Evolutionary conservation across 768 basidiomycete species (phyloP), one percentile per base, ranked within the genome.

Genomic region (Rhodosporidiobolus odoratus): DNA sequence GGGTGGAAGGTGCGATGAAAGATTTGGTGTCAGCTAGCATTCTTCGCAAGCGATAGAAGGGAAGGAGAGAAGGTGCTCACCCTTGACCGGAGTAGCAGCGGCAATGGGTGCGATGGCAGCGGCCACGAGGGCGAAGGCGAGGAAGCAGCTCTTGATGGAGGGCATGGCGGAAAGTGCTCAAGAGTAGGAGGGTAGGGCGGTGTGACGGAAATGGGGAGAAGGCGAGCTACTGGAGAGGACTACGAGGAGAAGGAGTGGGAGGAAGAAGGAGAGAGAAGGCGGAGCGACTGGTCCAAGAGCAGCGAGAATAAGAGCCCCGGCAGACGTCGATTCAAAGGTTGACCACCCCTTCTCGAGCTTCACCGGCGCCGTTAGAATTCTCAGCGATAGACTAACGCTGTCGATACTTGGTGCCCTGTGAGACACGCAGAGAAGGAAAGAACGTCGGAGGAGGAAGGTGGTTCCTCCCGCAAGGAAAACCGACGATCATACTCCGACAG

Each of bases 141-240:
- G n/a, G 65, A 71, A 58, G 70, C 66, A 63, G 43, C 45, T 38
- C 66, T 72, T 71, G 62, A 62, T 58, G 34, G 71, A 64, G 57
- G 66, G 71, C 71, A 71, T 71, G 34, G 37, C 40, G 38, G 40
- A 16, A n/a, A n/a, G 47, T n/a, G n/a, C n/a, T n/a, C 10, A 21
- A 30, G 17, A 30, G 35, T 30, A 30, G 23, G 34, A 35, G 30
- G 61, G 23, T 23, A 13, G 25, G 38, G 53, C 19, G 34, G 56
- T 25, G 9, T 12, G 56, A 27, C 19, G 35, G 37, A 57, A 38
- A 8, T n/a, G 16, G 21, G 25, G 57, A 40, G 57, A 38, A 16
- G 57, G 37, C 38, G 57, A 23, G 35, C 12, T 12, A 34, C 10
- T 15, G 5, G 59, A 34, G 45, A 47, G 19, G n/a, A n/a, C n/a